phyloP scores from a whole-genome alignment of 257 asterid genomes.

The Gentiana straminea region DNA sequence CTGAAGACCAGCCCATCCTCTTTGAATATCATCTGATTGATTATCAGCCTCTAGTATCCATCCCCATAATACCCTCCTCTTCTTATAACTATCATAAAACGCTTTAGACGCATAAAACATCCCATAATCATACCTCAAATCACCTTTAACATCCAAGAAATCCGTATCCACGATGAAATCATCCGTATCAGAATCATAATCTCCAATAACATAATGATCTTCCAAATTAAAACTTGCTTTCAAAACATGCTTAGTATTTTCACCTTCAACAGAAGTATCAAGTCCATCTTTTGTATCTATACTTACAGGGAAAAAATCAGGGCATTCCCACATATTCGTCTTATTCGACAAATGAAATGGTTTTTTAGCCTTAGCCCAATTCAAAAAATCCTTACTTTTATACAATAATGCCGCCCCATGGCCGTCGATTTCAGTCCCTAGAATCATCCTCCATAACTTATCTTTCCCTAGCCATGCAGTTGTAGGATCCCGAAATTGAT shows the following conservation, averaged over 20 bases:
- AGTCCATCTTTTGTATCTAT: constrained; percentile 22
- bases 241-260: constrained; percentile 37
- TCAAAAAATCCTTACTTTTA: constrained; percentile 39
- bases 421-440: constrained; percentile 33
- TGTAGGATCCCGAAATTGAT: constrained; percentile 63
- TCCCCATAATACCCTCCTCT: constrained; percentile 61
- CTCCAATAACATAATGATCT: constrained; percentile 55
- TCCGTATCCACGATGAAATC: constrained; percentile 34
- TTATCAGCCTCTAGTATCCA: constrained; percentile 64
- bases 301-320: constrained; percentile 59
- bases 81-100: constrained; percentile 44
- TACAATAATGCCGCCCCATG: constrained; percentile 44
- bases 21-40: constrained; percentile 29
- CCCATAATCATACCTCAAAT: constrained; percentile 61
- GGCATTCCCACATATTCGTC: constrained; percentile 69
- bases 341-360: constrained; percentile 37
- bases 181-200: constrained; percentile 25
- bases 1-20: constrained; percentile 51
- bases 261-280: constrained; percentile 37
- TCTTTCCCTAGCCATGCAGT: constrained; percentile 71
- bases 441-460: constrained; percentile 36
- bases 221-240: constrained; percentile 54
- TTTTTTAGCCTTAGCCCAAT: constrained; percentile 37
- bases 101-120: constrained; percentile 74
- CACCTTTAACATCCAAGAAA: constrained; percentile 40